These are phyloP conservation scores for Pyrenophora seminiperda DNA, from an alignment of 2,329 filamentous ascomycete species.

Conservation along the genomic window DNA sequence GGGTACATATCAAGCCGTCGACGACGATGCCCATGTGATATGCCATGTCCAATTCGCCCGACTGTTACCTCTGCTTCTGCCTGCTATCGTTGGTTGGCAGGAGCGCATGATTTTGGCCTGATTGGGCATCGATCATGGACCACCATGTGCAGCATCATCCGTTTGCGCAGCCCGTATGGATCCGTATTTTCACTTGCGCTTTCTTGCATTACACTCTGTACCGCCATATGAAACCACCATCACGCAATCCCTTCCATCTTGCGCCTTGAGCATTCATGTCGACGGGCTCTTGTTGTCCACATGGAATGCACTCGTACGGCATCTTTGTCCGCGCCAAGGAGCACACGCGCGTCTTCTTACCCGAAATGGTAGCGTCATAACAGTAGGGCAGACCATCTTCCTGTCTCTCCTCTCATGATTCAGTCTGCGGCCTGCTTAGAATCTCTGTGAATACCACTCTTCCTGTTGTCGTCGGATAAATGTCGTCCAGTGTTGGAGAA, in stretches of 20 bases:
- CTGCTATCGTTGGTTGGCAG: slow-evolving; percentile 22
- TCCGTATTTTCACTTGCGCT: slow-evolving; percentile 9
- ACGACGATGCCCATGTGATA: too few species aligned
- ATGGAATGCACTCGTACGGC: background rate
- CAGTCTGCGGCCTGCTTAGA: too few species aligned
- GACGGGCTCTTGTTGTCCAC: background rate
- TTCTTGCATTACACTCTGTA: slow-evolving; percentile 16
- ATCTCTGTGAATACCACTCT: too few species aligned
- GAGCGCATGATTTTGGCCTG: slow-evolving; percentile 19
- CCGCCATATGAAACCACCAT: slow-evolving; percentile 26
- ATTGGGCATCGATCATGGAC: slow-evolving; percentile 24
- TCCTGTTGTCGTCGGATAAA: too few species aligned
- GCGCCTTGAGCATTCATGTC: background rate
- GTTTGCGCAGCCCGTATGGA: slow-evolving; percentile 18
- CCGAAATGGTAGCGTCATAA: background rate
- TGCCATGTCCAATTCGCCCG: background rate
- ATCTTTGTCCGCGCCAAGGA: slow-evolving; percentile 1
- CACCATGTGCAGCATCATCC: slow-evolving; percentile 25
- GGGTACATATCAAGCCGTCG: too few species aligned
- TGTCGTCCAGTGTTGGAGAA: too few species aligned
- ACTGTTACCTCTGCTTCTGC: background rate
- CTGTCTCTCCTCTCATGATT: too few species aligned
- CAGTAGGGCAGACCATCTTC: background rate
- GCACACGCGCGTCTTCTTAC: background rate
- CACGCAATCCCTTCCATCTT: slow-evolving; percentile 2